Base-by-base conservation (phyloP, 2,329 filamentous ascomycete species). In the Orbilia blumenaviensis region DNA sequence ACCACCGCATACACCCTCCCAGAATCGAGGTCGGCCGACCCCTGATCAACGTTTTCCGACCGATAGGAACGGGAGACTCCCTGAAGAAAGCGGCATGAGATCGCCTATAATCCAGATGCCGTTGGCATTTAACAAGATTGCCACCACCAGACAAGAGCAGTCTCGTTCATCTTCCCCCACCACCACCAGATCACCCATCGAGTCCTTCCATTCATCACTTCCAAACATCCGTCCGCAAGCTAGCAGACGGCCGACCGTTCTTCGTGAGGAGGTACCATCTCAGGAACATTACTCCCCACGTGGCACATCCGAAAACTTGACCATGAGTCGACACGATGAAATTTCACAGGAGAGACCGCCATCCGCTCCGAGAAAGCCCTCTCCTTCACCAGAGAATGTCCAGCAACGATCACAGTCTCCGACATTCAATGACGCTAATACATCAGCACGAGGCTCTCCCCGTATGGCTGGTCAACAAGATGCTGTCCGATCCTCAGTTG, bases 21-120 rank as follows among this genome's bases (percentile, higher is more conserved):
- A 71, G 61, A 77, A 72, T 64, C 66, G 66, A 66, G 67, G 67
- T 48, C 63, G 54, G 14, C 44, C 42, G 32, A 38, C 48, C 32
- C 73, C 66, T 38, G 66, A 66, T 61, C 73, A 71, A 72, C 66
- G 67, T 23, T 64, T 56, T 32, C 69, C 61, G 69, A 67, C 69
- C 62, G 66, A 71, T 34, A 54, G 73, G 62, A 66, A 72, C 66
- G 72, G 66, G 38, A 71, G 66, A 64, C 54, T 66, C 60, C 41
- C 56, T 48, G 66, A 77, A 50, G 67, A 72, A 56, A 66, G 56
- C 58, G 54, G 52, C 56, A 77, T 71, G 73, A 66, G 54, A 41
- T 72, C 67, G 66, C 73, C 73, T 8, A 77, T 77, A 12, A 77
- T 77, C 44, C 73, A 77, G 34, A 77, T 77, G 73, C 73, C 73